Evolutionary conservation across 2,329 filamentous ascomycete species (phyloP), one percentile per base, ranked within the genome.

Genomic region (Alternaria sp.): DNA sequence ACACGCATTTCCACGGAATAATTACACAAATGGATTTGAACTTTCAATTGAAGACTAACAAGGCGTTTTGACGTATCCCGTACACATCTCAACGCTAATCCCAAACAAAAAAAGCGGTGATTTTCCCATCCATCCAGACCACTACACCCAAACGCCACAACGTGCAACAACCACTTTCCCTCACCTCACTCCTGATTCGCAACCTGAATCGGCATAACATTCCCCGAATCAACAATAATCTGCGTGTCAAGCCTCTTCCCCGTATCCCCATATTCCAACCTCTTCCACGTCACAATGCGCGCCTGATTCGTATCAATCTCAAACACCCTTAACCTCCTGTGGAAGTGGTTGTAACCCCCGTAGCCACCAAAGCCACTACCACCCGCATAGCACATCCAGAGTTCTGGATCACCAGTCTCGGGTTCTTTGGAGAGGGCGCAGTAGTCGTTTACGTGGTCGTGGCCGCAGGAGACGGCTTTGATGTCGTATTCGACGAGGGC

Each of bases 371-470:
- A 97, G 1, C 96, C 96, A 26, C 90, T 88, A 25, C 92, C 96
- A 30, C 96, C 96, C 9, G 90, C 95, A 80, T 98, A 98, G 83
- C 96, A 99, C 94, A 99, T 97, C 96, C 96, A 99, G 3, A 98
- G 83, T 28, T 90, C 82, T 28, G 84, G 79, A 32, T 83, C 72
- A 44, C 72, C 71, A 0, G 73, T 80, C 4, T 83, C 79, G 1
- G 86, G 89, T 9, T 76, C 70, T 52, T 77, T 78, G 30, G 79
- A 77, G 1, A 97, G 86, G 67, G 92, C 90, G 79, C 96, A 99
- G 79, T 97, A 98, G 76, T 99, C 96, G 77, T 99, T 99, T 69
- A 91, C 95, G 77, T 99, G 96, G 76, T 99, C 96, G 78, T 98
- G 95, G 77, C 95, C 95, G 75, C 93, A 96, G 73, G 92, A 95